Conservation (phyloP, 768 basidiomycete genomes). For the Tylopilus felleus region DNA sequence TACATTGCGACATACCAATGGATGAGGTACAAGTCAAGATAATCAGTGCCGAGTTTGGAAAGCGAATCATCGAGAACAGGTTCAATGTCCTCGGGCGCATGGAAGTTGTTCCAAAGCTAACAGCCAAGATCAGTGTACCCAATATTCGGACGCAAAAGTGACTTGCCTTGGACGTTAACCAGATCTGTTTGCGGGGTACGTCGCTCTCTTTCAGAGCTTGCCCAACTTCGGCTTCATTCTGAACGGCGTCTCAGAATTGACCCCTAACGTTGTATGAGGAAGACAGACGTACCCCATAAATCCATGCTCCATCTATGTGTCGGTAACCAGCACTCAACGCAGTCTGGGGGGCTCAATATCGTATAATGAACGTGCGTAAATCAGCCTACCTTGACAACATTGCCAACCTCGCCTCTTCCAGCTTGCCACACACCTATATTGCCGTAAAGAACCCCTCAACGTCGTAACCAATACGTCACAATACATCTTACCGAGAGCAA, state of each 20-base stretch:
- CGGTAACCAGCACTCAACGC: constrained; percentile 63
- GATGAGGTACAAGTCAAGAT: constrained; percentile 79
- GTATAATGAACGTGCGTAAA: no score
- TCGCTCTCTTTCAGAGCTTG: constrained; percentile 55
- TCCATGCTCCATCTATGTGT: constrained; percentile 75
- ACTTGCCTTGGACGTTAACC: constrained; percentile 59
- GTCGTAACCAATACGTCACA: background rate
- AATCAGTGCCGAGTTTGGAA: constrained; percentile 55
- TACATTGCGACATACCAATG: constrained; percentile 52
- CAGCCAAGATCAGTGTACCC: background rate
- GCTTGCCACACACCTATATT: constrained; percentile 62
- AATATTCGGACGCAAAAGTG: background rate
- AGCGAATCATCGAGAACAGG: constrained; percentile 64
- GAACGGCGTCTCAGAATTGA: background rate
- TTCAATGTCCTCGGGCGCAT: constrained; percentile 71
- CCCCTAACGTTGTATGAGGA: background rate
- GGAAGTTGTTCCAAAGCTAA: constrained; percentile 76
- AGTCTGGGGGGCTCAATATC: constrained; percentile 31
- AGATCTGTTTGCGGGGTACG: constrained; percentile 60
- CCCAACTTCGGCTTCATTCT: constrained; percentile 74
- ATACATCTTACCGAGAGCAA: constrained; percentile 52
- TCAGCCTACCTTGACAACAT: constrained; percentile 55
- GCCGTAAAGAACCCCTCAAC: constrained; percentile 1
- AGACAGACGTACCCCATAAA: constrained; percentile 48
- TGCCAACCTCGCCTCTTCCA: constrained; percentile 53